Evolutionary conservation across 306 rosid species (phyloP).

Genomic region (Vigna mungo): DNA sequence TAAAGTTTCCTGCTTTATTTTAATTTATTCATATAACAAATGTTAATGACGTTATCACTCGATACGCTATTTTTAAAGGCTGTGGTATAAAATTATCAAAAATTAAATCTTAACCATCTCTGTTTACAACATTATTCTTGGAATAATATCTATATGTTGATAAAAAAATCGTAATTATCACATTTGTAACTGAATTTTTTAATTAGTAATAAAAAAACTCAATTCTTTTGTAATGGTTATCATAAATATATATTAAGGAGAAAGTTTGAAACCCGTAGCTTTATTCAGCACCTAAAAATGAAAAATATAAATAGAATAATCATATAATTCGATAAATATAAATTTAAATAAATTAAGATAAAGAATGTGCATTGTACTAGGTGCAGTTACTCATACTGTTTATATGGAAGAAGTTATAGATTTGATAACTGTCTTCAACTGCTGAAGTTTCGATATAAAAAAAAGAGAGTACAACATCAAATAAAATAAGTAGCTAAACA

Average conservation of each 20-base stretch:
- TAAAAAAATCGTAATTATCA: background rate
- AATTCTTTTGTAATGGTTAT: background rate
- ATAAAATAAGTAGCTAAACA: too few relatives aligned
- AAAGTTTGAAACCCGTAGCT: too few relatives aligned
- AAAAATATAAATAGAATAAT: too few relatives aligned
- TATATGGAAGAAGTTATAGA: too few relatives aligned
- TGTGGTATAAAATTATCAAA: background rate
- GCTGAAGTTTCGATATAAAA: too few relatives aligned
- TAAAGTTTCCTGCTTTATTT: background rate
- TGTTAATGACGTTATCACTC: background rate
- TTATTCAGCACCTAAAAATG: too few relatives aligned
- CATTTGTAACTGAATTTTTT: background rate
- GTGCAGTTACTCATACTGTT: too few relatives aligned
- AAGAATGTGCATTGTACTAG: too few relatives aligned
- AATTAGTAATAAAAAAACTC: background rate
- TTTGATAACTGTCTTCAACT: too few relatives aligned
- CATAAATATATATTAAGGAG: background rate
- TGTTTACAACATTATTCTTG: background rate
- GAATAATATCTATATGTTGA: background rate
- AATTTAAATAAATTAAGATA: too few relatives aligned
- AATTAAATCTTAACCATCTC: background rate
- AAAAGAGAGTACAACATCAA: too few relatives aligned
- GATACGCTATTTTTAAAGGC: background rate
- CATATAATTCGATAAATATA: too few relatives aligned
- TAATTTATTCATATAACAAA: background rate